Evolutionary conservation across 106 monocot species (phyloP), one percentile per base, ranked within the genome.

Genomic region (Cymbidium sinense): DNA sequence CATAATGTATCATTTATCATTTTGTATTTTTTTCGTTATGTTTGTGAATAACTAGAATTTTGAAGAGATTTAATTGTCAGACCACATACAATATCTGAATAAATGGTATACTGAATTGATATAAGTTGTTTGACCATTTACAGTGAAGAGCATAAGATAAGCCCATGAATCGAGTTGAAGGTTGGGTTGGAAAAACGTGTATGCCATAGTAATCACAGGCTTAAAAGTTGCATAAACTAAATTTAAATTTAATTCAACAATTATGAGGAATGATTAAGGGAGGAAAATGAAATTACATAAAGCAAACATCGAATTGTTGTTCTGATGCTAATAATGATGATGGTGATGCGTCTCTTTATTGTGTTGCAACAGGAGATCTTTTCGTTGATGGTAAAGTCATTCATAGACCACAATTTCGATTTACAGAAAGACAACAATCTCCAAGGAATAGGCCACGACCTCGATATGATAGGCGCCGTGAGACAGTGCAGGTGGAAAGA

Each of bases 351-450:
- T 31, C 10, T 67, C 43, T 25, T 70, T 75, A 74, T 80, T 52
- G 11, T 9, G 41, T 43, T 86, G 35, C n/a, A 33, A 79, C 74
- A 98, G 96, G 96, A 23, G 96, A 98, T 87, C 86, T 98, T n/a
- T 94, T 88, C 55, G 37, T 94, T 67, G 96, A 98, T 78, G 94
- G 96, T 35, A 91, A 94, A 77, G 94, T 98, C 76, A 88, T 94
- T 77, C 96, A 86, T 79, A 86, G 91, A 54, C 96, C 96, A 61
- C 94, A 98, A 75, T 98, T 92, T 75, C 81, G 82, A 28, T 94
- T 88, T 76, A 92, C 67, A 31, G 96, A 98, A 75, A 91, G 96
- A 74, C 96, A 94, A 78, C 89, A 86, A 52, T 74, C 74, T 25
- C 81, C 73, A 7, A 85, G 91, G 62, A 91, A 28, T 65, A 83